A percentile compares a stretch with the other conserved stretches of the same genome.
Conservation (phyloP, 306 rosid genomes). For the Medicago ruthenica region DNA sequence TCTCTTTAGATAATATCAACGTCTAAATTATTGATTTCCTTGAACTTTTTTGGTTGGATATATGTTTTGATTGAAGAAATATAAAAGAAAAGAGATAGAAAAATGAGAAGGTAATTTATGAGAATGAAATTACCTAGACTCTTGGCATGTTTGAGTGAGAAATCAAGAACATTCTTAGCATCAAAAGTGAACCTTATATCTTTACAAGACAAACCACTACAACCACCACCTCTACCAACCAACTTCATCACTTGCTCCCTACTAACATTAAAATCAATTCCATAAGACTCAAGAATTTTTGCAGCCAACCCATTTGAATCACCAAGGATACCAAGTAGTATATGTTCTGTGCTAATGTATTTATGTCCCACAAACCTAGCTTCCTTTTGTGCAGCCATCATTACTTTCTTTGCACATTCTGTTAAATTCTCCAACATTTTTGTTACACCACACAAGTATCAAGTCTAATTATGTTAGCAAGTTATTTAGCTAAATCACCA, state of each 20-base stretch:
- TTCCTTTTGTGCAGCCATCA: conserved; percentile 75
- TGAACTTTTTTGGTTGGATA: too few relatives aligned
- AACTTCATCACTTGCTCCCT: conserved; percentile 71
- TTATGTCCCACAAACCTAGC: conserved; percentile 76
- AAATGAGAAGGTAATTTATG: not conserved
- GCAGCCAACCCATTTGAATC: conserved; percentile 71
- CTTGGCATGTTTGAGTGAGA: conserved; percentile 67
- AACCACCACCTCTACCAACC: conserved; percentile 67
- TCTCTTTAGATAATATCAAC: too few relatives aligned
- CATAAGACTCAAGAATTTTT: conserved; percentile 69
- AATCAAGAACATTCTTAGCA: conserved; percentile 73
- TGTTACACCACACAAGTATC: conserved; percentile 8
- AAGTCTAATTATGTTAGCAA: not conserved
- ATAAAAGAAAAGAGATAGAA: not conserved
- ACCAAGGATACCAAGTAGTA: conserved; percentile 69
- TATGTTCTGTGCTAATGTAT: conserved; percentile 79
- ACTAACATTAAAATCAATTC: conserved; percentile 67
- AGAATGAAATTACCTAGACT: conserved; percentile 53
- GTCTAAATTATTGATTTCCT: too few relatives aligned
- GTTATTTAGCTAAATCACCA: not conserved
- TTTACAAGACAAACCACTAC: conserved; percentile 61
- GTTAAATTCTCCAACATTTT: conserved; percentile 76
- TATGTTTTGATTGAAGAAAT: not conserved
- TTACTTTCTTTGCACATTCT: conserved; percentile 63
- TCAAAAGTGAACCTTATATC: conserved; percentile 71